Percentiles rank a stretch among this genome's conserved stretches.
Evolutionary conservation across 2,329 filamentous ascomycete species (phyloP).

Genomic region (Tolypocladium inflatum): DNA sequence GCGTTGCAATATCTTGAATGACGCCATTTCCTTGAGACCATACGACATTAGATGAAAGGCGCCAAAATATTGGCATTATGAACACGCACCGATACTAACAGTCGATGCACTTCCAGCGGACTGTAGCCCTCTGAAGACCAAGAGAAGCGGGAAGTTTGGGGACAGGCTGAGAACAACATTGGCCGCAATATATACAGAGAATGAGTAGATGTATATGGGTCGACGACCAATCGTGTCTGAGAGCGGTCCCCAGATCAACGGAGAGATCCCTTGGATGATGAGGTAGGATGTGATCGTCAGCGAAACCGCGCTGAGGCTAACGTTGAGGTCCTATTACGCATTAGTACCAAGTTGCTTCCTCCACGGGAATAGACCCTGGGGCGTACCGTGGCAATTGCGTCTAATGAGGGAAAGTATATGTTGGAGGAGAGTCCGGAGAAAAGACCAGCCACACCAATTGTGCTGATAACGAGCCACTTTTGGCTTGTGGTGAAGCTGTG

Average conservation of each 20-base stretch:
- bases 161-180: slow-evolving; percentile 36
- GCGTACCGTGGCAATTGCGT: slow-evolving; percentile 23
- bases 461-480: slow-evolving; percentile 36
- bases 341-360: background rate
- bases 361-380: background rate
- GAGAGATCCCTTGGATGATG: slow-evolving; percentile 39
- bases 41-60: background rate
- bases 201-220: slow-evolving; percentile 32
- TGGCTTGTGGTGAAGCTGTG: slow-evolving; percentile 2
- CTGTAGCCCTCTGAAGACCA: slow-evolving; percentile 27
- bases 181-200: slow-evolving; percentile 34
- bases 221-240: slow-evolving; percentile 37
- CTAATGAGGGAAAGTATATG: slow-evolving; percentile 39
- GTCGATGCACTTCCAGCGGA: slow-evolving; percentile 11
- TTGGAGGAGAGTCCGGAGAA: slow-evolving; percentile 43
- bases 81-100: slow-evolving; percentile 10
- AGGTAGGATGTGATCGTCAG: slow-evolving; percentile 37
- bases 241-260: slow-evolving; percentile 37
- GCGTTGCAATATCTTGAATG: slow-evolving; percentile 11
- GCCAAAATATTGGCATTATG: too few species aligned
- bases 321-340: slow-evolving; percentile 14
- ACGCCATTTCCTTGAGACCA: slow-evolving; percentile 7
- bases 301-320: slow-evolving; percentile 20
- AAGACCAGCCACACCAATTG: slow-evolving; percentile 38
- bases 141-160: slow-evolving; percentile 30